Conservation (phyloP, 305 asterid genomes). For the Fraxinus latifolia region DNA sequence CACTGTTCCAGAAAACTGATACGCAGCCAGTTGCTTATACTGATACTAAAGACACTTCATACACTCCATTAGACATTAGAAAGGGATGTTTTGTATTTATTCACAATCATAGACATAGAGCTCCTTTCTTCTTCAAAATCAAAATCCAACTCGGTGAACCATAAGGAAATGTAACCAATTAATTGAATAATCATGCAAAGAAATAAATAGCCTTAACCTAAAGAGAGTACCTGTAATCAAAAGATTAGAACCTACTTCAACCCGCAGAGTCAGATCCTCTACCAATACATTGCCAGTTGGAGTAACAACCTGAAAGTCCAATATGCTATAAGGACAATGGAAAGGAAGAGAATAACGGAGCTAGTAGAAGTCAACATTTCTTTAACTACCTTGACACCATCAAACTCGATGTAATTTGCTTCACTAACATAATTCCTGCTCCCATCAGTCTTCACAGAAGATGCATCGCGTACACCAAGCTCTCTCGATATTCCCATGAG, state of each 20-base stretch:
- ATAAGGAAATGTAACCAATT: neutral
- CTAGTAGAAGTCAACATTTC: constrained; percentile 22
- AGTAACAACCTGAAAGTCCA: constrained; percentile 79
- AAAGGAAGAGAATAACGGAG: constrained; percentile 17
- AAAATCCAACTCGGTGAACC: neutral
- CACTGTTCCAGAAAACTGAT: constrained; percentile 14
- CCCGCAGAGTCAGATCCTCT: constrained; percentile 75
- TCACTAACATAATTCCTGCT: constrained; percentile 82
- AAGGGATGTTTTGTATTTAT: constrained; percentile 10
- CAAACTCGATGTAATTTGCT: constrained; percentile 93
- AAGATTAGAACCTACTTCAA: constrained; percentile 96
- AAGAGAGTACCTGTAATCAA: constrained; percentile 77
- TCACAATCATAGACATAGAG: constrained; percentile 14
- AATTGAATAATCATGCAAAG: constrained; percentile 9
- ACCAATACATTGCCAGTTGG: constrained; percentile 96
- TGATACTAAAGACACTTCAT: neutral
- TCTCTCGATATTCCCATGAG: constrained; percentile 88
- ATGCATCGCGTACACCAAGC: constrained; percentile 59
- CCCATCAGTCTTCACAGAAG: constrained; percentile 73
- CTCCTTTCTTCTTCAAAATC: neutral
- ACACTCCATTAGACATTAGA: constrained; percentile 6
- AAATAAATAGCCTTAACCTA: constrained; percentile 11
- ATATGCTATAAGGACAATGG: constrained; percentile 19
- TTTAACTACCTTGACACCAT: constrained; percentile 72
- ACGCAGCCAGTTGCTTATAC: constrained; percentile 16